Conservation (phyloP, 331 rosid species). For the Rosa hybrid region DNA sequence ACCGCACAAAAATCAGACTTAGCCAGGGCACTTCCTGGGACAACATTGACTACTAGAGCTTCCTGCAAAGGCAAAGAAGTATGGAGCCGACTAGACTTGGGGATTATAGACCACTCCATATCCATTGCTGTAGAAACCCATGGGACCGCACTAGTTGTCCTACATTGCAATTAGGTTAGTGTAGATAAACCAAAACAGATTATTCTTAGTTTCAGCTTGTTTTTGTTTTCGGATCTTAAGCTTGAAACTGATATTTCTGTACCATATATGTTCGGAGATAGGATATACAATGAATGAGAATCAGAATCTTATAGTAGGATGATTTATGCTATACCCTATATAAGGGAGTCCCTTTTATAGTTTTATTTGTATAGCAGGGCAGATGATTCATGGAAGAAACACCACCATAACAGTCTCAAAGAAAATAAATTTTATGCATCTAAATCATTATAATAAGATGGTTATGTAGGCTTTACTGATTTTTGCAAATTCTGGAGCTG, state of each 20-base stretch:
- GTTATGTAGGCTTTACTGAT: not conserved
- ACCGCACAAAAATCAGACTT: slow-evolving; percentile 56
- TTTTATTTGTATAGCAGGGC: not conserved
- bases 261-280: not conserved
- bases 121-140: slow-evolving; percentile 47
- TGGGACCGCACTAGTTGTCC: slow-evolving; percentile 67
- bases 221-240: not conserved
- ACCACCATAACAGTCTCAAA: not conserved
- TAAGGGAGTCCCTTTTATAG: not conserved
- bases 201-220: not conserved
- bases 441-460: not conserved
- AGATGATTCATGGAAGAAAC: not conserved
- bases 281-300: not conserved
- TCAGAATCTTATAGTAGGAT: not conserved
- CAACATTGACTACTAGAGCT: slow-evolving; percentile 16
- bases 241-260: not conserved
- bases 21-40: slow-evolving; percentile 45
- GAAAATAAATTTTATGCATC: no score
- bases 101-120: slow-evolving; percentile 25
- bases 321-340: not conserved
- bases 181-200: not conserved
- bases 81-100: slow-evolving; percentile 56
- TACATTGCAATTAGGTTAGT: slow-evolving; percentile 34
- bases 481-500: no score
- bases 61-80: slow-evolving; percentile 63